Percentiles rank a stretch among this genome's conserved stretches.
phyloP scores from a whole-genome alignment of 2,329 filamentous ascomycete genomes.

The Fusarium illudens region DNA sequence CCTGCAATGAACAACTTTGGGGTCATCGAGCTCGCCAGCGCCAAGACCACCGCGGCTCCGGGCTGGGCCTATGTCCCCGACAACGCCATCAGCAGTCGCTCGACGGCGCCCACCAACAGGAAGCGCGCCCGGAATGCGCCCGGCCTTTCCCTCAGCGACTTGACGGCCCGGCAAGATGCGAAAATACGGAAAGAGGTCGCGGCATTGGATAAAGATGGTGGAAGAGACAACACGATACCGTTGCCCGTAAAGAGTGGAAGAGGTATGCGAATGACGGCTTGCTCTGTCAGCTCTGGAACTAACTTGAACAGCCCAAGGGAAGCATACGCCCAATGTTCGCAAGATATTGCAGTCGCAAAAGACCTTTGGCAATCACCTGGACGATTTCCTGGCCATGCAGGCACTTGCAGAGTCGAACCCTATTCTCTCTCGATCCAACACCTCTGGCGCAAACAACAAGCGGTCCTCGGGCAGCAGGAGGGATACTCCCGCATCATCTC shows the following conservation, averaged over 20 bases:
- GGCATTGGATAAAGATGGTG: conserved; percentile 82
- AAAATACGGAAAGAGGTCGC: conserved; percentile 84
- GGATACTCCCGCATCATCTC: conserved; percentile 38
- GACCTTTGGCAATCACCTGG: conserved; percentile 83
- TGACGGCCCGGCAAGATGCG: conserved; percentile 82
- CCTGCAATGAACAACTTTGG: conserved; percentile 70
- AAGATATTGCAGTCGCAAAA: conserved; percentile 83
- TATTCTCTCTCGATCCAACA: conserved; percentile 44
- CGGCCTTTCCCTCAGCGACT: conserved; percentile 65
- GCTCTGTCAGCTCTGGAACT: not conserved
- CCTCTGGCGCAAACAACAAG: conserved; percentile 44
- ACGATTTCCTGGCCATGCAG: conserved; percentile 76
- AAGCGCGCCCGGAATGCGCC: conserved; percentile 75
- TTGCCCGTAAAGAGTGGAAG: conserved; percentile 65
- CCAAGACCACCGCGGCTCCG: conserved; percentile 74
- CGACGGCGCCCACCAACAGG: conserved; percentile 65
- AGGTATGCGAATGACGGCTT: conserved; percentile 43
- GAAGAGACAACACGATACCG: conserved; percentile 75
- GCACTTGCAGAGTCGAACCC: conserved; percentile 53
- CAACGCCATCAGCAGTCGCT: conserved; percentile 63
- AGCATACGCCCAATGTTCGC: conserved; percentile 74
- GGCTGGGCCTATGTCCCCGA: conserved; percentile 95
- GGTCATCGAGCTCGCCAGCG: conserved; percentile 82
- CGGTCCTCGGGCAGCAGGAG: conserved; percentile 41
- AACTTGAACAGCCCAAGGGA: conserved; percentile 53